These are phyloP conservation scores for Lachnellula arida DNA, from an alignment of 2,329 filamentous ascomycete species.

Conservation along the genomic window DNA sequence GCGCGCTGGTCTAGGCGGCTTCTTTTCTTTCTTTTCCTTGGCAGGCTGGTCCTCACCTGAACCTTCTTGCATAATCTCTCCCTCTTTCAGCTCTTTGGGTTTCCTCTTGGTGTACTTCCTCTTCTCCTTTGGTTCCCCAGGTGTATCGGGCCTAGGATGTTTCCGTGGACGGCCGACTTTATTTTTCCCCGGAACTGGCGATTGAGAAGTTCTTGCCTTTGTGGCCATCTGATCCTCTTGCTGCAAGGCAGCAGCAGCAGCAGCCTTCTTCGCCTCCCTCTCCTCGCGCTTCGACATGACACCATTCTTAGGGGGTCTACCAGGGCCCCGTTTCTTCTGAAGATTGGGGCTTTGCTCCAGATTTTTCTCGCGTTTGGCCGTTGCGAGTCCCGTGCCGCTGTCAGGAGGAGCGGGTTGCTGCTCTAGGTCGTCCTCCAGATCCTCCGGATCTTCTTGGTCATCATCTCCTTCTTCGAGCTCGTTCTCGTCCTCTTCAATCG, in stretches of 20 bases:
- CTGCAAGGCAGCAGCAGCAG: constrained; percentile 28
- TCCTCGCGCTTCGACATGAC: constrained; percentile 78
- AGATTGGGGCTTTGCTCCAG: constrained; percentile 24
- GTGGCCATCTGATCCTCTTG: constrained; percentile 42
- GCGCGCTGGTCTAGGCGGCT: constrained; percentile 34
- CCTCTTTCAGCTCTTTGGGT: constrained; percentile 41
- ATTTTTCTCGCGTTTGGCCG: neutral
- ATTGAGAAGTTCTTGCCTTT: constrained; percentile 36
- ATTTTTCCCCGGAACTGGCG: constrained; percentile 41
- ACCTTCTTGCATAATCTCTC: constrained; percentile 48
- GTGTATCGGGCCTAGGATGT: constrained; percentile 55
- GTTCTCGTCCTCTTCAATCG: no score
- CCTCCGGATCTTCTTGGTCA: constrained; percentile 9
- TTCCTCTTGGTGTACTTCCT: constrained; percentile 63
- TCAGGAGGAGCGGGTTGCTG: neutral
- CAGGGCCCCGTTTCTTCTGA: constrained; percentile 57
- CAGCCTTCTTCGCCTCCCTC: constrained; percentile 51
- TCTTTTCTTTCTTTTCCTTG: constrained; percentile 55
- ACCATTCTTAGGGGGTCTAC: constrained; percentile 77
- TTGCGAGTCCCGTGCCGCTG: neutral
- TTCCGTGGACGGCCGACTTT: constrained; percentile 63
- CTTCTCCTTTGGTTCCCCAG: constrained; percentile 52
- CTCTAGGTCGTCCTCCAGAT: constrained; percentile 20
- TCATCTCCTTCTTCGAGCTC: no score
- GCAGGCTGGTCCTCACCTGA: constrained; percentile 43